Base-by-base conservation (phyloP, 192 early-diverging fungal genomes). In the Chytriomyces sp. region DNA sequence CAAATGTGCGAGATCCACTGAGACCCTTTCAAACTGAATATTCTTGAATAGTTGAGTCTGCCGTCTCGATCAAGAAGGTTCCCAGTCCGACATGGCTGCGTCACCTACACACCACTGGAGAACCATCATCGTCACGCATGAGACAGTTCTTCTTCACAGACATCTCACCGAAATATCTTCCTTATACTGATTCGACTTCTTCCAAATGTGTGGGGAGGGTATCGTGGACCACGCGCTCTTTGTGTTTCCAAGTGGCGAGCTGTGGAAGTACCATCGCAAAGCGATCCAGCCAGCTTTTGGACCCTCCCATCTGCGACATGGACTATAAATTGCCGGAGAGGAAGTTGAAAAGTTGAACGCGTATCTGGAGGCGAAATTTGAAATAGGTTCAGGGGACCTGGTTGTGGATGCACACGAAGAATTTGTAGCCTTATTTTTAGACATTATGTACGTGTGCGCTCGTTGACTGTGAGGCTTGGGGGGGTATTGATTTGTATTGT, bases 191-290 rank as follows among this genome's bases (percentile, higher is more conserved):
- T n/a, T n/a, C n/a, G n/a, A n/a, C n/a, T n/a, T n/a, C n/a, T n/a
- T n/a, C n/a, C n/a, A n/a, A n/a, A n/a, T 57, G 4, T 36, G 10
- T n/a, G n/a, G 63, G 10, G 52, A 34, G 5, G 2, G 83, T 41
- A 39, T 85, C 5, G 8, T 65, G 40, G 53, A 58, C 5, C 59
- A 66, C 65, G 73, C 70, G 14, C 65, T 86, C 7, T 86, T 84
- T 58, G 30, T 70, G 2, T 26, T 82, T 7, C 78, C 75, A 10
- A 30, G 71, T n/a, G 82, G 64, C 17, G 75, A 73, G 3, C 14
- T 37, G 14, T 86, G 84, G 84, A 84, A 84, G 58, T 52, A 68
- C 14, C 85, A 86, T 72, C 73, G 85, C 17, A 86, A 86, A 44
- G 55, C 74, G 26, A 56, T 86, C 14, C 78, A 80, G 59, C 82